These are phyloP conservation scores for Xerocomellus intermedius DNA, from an alignment of 768 basidiomycete species.

Conservation along the genomic window DNA sequence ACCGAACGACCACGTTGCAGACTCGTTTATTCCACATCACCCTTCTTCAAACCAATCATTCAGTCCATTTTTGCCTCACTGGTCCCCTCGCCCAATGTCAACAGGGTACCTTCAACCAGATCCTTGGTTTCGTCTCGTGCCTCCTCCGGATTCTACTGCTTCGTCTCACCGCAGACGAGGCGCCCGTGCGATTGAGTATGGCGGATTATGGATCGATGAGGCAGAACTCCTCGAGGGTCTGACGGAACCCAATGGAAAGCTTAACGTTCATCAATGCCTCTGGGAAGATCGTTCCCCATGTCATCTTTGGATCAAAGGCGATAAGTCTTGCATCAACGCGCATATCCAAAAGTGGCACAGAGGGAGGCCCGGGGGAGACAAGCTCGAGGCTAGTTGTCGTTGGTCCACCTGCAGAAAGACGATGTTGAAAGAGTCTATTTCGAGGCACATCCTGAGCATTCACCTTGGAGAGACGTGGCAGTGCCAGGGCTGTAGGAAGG, in stretches of 20 bases:
- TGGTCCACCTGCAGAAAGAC: constrained; percentile 7
- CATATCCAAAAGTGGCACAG: constrained; percentile 19
- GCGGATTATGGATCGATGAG: constrained; percentile 11
- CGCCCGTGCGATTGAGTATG: constrained; percentile 3
- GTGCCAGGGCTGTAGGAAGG: constrained; percentile 15
- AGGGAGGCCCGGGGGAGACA: constrained; percentile 4
- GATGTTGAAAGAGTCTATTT: constrained; percentile 25
- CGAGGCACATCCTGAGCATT: constrained; percentile 10
- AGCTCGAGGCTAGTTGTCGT: background rate
- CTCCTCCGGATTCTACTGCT: background rate
- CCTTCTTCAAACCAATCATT: background rate
- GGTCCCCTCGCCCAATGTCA: background rate
- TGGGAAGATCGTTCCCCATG: constrained; percentile 7
- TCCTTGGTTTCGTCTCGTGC: no score
- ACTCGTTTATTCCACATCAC: background rate
- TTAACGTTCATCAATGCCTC: constrained; percentile 10
- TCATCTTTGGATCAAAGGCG: constrained; percentile 14
- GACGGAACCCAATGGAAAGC: background rate
- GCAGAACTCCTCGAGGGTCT: constrained; percentile 7
- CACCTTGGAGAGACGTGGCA: constrained; percentile 18
- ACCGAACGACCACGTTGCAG: background rate
- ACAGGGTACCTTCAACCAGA: no score
- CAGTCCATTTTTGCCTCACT: no score
- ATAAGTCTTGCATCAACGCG: constrained; percentile 10
- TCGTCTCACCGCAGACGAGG: background rate